Evolutionary conservation across 2,329 filamentous ascomycete species (phyloP), one percentile per base, ranked within the genome.

Genomic region (Podosphaera fusca): DNA sequence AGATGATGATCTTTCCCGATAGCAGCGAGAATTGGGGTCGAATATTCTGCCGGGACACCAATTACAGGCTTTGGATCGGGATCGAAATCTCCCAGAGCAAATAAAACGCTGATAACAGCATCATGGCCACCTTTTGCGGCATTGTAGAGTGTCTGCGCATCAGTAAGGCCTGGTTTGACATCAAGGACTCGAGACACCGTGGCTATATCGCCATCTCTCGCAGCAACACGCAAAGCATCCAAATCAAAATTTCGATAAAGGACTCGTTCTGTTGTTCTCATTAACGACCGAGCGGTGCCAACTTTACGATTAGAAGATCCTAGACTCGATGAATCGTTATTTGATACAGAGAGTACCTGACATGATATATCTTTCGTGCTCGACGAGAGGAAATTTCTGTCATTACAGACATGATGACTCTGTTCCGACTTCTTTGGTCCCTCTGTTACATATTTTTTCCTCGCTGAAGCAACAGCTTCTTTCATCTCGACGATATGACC

Each of bases 101-200:
- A 69, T 38, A 79, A 68, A 60, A 69, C 52, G 31, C 64, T 61
- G 12, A 68, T 59, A 38, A 66, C 64, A 47, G 62, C 80, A 63
- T 89, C 82, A 65, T 98, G 90, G 1, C 92, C 92, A 58, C 89
- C 92, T 69, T 87, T 84, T 35, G 92, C 89, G 30, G 92, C 92
- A 57, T 87, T 87, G 57, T 95, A 87, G 69, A 95, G 81, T 51
- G 88, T 87, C 62, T 89, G 85, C 0, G 89, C 81, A 66, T 96
- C 90, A 60, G 82, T 76, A 58, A 75, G 78, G 9, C 72, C 72
- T 36, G 77, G 59, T 55, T 60, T 64, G 31, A 82, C 78, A 62
- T 81, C 75, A 29, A 83, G 65, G 57, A 82, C 78, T 51, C 77
- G 73, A 38, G 73, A 77, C 33, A 81, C 78, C 7, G 77, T 80